phyloP scores from a whole-genome alignment of 1,284 basidiomycete species.

The Cutaneotrichosporon sp. region DNA sequence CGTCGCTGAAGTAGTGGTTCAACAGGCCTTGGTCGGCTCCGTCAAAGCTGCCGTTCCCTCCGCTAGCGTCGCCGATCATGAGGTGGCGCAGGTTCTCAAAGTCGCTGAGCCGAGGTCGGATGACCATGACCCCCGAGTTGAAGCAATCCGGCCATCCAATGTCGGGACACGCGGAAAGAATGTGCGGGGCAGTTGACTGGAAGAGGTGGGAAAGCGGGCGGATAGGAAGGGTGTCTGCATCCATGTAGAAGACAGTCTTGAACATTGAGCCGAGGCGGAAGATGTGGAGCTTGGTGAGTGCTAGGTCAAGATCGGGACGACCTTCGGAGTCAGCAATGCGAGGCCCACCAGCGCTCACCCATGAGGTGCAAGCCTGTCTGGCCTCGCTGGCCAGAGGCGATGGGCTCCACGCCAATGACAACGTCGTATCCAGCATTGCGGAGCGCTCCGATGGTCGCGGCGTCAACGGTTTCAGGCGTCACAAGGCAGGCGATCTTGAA shows the following conservation, averaged over 20 bases:
- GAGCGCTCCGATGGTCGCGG: slow-evolving; percentile 78
- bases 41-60: slow-evolving; percentile 81
- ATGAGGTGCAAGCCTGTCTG: slow-evolving; percentile 70
- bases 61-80: slow-evolving; percentile 11
- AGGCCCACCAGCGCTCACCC: slow-evolving; percentile 61
- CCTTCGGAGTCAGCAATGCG: slow-evolving; percentile 59
- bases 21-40: slow-evolving; percentile 95
- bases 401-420: slow-evolving; percentile 88
- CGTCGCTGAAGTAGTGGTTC: slow-evolving; percentile 77
- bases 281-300: slow-evolving; percentile 92
- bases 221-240: slow-evolving; percentile 92
- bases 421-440: slow-evolving; percentile 73
- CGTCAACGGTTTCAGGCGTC: slow-evolving; percentile 87
- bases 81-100: slow-evolving; percentile 68
- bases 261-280: slow-evolving; percentile 83
- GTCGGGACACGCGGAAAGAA: slow-evolving; percentile 81
- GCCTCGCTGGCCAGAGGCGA: slow-evolving; percentile 61
- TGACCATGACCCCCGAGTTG: slow-evolving; percentile 92
- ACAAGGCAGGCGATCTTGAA: slow-evolving; percentile 91
- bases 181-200: slow-evolving; percentile 55
- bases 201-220: slow-evolving; percentile 88
- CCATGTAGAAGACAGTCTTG: slow-evolving; percentile 87
- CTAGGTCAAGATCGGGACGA: slow-evolving; percentile 85
- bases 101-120: slow-evolving; percentile 76
- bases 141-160: slow-evolving; percentile 99